Base-by-base conservation (phyloP, 768 basidiomycete species). In the Kwoniella mangroviensis region DNA sequence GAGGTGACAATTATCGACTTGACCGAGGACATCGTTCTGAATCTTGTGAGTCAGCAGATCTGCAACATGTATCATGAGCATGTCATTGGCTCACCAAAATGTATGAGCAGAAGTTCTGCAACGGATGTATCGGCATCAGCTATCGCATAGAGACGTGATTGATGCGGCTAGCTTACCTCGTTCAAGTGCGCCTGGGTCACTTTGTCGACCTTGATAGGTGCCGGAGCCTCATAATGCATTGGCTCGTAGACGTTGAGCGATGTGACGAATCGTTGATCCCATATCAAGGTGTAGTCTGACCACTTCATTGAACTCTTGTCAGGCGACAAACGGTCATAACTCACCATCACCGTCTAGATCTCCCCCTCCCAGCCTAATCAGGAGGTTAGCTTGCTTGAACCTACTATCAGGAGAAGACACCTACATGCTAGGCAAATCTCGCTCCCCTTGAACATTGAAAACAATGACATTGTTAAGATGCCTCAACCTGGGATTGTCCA, bases 391-490 rank as follows among this genome's bases (percentile, higher is more conserved):
- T 12, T 58, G n/a, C 19, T 34, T 13, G 62, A 63, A 74, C 55
- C 57, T 19, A 28, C 22, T 19, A 40, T 6, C 4, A 1, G 19
- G 12, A 19, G 17, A 11, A 15, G 42, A 4, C 2, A 53, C 75
- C 68, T 26, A 79, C 81, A 77, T 78, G 60, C 78, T 81, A 0
- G 81, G 78, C 0, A 83, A 63, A 70, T 79, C 79, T 4, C 81
- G 62, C 9, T 54, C 24, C 4, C 82, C 82, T 57, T 76, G 72
- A 7, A 63, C 71, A 59, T 73, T 79, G 69, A 83, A 82, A 12
- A 83, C 82, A 52, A 83, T 77, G 21, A 83, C 82, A 54, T 83
- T 83, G 59, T 79, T 75, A 9, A 83, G 75, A 54, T 83, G 81
- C 15, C 72, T 67, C 34, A 83, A 69, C 34, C 75, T 63, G 11